These are phyloP conservation scores for Colletotrichum higginsianum DNA, from an alignment of 2,329 filamentous ascomycete species.

Conservation along the genomic window DNA sequence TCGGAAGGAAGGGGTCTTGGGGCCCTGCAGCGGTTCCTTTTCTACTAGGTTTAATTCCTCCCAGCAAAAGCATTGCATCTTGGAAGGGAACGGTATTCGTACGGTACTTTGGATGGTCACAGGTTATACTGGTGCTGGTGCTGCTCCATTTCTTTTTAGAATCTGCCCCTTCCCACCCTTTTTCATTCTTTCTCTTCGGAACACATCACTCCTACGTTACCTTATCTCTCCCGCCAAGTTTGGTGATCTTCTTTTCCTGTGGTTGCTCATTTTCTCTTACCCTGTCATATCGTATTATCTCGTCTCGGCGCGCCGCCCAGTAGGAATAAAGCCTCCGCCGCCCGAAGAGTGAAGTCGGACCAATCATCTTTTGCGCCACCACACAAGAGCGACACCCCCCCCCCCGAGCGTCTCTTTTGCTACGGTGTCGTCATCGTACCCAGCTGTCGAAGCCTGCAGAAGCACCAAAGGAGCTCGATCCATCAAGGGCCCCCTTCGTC, in stretches of 20 bases:
- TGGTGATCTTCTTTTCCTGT: background rate
- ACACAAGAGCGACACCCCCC: constrained; percentile 4
- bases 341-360: constrained; percentile 3
- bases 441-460: constrained; percentile 35
- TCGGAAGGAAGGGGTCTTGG: constrained; percentile 9
- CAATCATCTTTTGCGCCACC: constrained; percentile 37
- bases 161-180: constrained; percentile 3
- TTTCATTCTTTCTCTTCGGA: background rate
- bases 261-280: background rate
- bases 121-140: background rate
- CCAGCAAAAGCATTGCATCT: background rate
- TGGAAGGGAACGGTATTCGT: background rate
- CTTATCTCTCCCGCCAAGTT: constrained; percentile 3
- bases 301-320: constrained; percentile 3
- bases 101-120: constrained; percentile 2
- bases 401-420: constrained; percentile 14
- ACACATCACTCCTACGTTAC: constrained; percentile 30
- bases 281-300: constrained; percentile 19
- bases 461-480: constrained; percentile 26
- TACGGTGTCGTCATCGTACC: constrained; percentile 41
- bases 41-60: background rate
- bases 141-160: constrained; percentile 24
- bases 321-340: constrained; percentile 31
- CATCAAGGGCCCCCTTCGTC: constrained; percentile 1
- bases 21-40: background rate